Base-by-base conservation (phyloP, 192 early-diverging fungal genomes). In the Ambispora gerdemannii region DNA sequence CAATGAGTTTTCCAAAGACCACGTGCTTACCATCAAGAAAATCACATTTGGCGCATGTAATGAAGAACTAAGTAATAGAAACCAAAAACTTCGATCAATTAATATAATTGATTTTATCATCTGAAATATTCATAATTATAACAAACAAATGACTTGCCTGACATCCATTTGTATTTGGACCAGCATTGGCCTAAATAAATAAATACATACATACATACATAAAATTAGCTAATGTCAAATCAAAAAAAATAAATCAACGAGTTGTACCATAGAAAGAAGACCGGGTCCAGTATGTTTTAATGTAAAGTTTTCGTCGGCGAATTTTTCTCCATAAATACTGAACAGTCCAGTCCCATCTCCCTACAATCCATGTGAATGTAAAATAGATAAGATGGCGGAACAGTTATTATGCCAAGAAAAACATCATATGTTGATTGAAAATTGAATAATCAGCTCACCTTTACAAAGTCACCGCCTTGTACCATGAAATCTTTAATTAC, bases 51-150 rank as follows among this genome's bases (percentile, higher is more conserved):
- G 86, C 89, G 67, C 91, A 93, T 1, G 94, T 96, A 32, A 96
- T 92, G 62, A 96, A 96, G 74, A 96, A 96, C 82, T 93, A 72
- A n/a, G n/a, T n/a, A n/a, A n/a, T n/a, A n/a, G n/a, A n/a, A n/a
- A n/a, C n/a, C n/a, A n/a, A n/a, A n/a, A n/a, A n/a, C n/a, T n/a
- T n/a, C n/a, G n/a, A n/a, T n/a, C n/a, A n/a, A n/a, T n/a, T n/a
- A n/a, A n/a, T n/a, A n/a, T n/a, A n/a, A n/a, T n/a, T n/a, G n/a
- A n/a, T n/a, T n/a, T n/a, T n/a, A n/a, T n/a, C n/a, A n/a, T n/a
- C n/a, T n/a, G n/a, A n/a, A n/a, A n/a, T n/a, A n/a, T n/a, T n/a
- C n/a, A n/a, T n/a, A n/a, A n/a, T n/a, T 43, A 43, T 10, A 22
- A 63, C 25, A 27, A 19, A 28, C 10, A 22, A 6, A 24, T 38